Evolutionary conservation across 2,329 filamentous ascomycete species (phyloP), one percentile per base, ranked within the genome.

Genomic region (Elsinoe fawcettii): DNA sequence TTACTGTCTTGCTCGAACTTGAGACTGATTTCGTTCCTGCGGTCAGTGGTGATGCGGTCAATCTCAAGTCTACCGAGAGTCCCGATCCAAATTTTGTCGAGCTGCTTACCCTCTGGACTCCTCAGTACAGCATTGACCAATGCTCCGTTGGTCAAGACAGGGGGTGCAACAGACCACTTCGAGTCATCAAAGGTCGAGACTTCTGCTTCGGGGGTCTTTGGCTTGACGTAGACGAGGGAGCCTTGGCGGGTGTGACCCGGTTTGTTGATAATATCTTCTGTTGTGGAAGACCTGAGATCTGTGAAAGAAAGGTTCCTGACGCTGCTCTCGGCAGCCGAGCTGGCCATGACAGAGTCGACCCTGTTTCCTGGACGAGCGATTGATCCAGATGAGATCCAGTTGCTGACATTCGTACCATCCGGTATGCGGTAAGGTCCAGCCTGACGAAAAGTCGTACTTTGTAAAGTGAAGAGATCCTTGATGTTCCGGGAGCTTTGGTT

Each of bases 81-180:
- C 55, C 92, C 92, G 3, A 97, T 87, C 85, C 88, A 95, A n/a
- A 85, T 86, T 67, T 89, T 86, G 57, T 95, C 87, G 18, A 80
- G 78, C 8, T 90, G 74, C 60, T 81, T 80, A 18, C 84, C 86
- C 81, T 14, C 82, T 78, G 1, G 88, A 87, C 14, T 90, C 89
- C 30, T 43, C 53, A 14, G 25, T 32, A 93, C 84, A 3, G 92
- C 92, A 68, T 96, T 96, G 65, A 88, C 85, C 51, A 97, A 80
- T 18, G 92, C 93, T 20, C 90, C 91, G 67, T 97, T 97, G 58
- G 92, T 92, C 72, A 95, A 90, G 57, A 95, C 86, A 0, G 90
- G 88, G 57, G 86, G 85, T 60, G 90, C 87, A 34, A 97, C 83
- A 32, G 80, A 85, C 88, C 91, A 97, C 54, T 86, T 80, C 8